Conservation (phyloP, 495 filamentous ascomycete species). For the Penicillium silybi region DNA sequence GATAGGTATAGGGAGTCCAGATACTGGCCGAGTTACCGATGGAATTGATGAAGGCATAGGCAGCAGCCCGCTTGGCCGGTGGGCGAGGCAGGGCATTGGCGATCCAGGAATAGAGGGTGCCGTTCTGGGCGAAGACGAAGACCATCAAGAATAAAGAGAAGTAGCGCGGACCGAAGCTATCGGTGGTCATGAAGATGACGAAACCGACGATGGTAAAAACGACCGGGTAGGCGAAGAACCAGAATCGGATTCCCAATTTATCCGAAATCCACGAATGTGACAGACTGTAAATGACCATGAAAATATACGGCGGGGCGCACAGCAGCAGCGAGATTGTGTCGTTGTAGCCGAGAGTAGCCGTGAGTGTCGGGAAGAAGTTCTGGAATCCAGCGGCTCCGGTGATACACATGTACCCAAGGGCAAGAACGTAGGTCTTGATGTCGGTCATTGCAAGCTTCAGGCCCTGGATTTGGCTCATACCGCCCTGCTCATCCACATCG, state of each 20-base stretch:
- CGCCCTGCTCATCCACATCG: slow-evolving; percentile 45
- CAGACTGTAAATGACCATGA: slow-evolving; percentile 50
- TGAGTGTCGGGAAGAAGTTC: slow-evolving; percentile 53
- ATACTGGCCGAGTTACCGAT: slow-evolving; percentile 51
- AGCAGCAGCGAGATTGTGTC: slow-evolving; percentile 44
- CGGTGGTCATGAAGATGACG: slow-evolving; percentile 48
- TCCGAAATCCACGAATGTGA: slow-evolving; percentile 46
- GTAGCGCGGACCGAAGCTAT: slow-evolving; percentile 46
- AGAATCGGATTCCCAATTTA: slow-evolving; percentile 42
- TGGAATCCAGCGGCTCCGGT: slow-evolving; percentile 51
- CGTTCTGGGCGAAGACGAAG: slow-evolving; percentile 52
- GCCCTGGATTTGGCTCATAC: slow-evolving; percentile 46
- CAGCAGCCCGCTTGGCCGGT: slow-evolving; percentile 51
- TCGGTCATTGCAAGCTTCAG: slow-evolving; percentile 51
- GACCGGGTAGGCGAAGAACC: slow-evolving; percentile 50
- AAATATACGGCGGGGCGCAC: slow-evolving; percentile 52
- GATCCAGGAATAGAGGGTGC: slow-evolving; percentile 53
- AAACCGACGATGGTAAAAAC: slow-evolving; percentile 48
- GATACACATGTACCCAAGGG: slow-evolving; percentile 49
- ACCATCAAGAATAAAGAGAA: slow-evolving; percentile 53
- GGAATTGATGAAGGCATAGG: slow-evolving; percentile 53
- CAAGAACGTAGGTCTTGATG: slow-evolving; percentile 47
- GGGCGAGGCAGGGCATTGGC: slow-evolving; percentile 49
- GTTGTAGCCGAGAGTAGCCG: slow-evolving; percentile 38
- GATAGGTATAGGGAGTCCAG: slow-evolving; percentile 54